Evolutionary conservation across 441 rosid genomes (phyloP).

Genomic region (Adansonia grandidieri): DNA sequence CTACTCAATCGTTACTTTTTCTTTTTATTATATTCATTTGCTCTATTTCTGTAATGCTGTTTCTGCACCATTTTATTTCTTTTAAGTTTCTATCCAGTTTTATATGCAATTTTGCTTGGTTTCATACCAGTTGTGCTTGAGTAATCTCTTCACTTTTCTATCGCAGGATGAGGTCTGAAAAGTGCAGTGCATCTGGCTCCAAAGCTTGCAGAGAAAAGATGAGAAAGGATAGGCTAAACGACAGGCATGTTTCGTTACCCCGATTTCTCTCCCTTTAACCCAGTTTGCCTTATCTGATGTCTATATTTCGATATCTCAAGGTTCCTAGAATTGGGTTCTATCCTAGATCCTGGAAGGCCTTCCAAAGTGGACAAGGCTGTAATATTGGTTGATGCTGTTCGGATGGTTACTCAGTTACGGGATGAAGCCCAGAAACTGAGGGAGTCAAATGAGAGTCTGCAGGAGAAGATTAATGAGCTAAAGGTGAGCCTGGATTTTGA

Average conservation of each 20-base stretch:
- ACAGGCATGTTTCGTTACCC: slow-evolving; percentile 48
- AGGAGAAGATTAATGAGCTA: slow-evolving; percentile 64
- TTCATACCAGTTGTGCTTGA: neutral
- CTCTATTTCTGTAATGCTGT: neutral
- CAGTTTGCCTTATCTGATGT: slow-evolving; percentile 6
- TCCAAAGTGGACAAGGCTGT: slow-evolving; percentile 61
- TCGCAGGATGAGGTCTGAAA: slow-evolving; percentile 49
- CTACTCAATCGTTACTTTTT: neutral
- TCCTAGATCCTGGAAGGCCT: slow-evolving; percentile 67
- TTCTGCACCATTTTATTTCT: neutral
- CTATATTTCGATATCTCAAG: slow-evolving; percentile 38
- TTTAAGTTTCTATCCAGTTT: neutral
- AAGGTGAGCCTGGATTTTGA: slow-evolving; percentile 47
- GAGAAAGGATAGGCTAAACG: slow-evolving; percentile 68
- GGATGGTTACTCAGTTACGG: slow-evolving; percentile 60
- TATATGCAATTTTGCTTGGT: slow-evolving; percentile 5
- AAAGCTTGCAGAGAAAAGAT: slow-evolving; percentile 76
- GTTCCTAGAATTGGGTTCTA: slow-evolving; percentile 65
- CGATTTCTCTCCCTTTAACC: neutral
- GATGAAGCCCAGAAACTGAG: slow-evolving; percentile 64
- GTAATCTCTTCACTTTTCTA: slow-evolving; percentile 6
- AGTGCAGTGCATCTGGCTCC: slow-evolving; percentile 48
- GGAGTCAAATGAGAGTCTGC: slow-evolving; percentile 53
- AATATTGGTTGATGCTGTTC: slow-evolving; percentile 57
- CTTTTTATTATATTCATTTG: neutral